Evolutionary conservation across 306 rosid species (phyloP), one percentile per base, ranked within the genome.

Genomic region (Quercus agrifolia): DNA sequence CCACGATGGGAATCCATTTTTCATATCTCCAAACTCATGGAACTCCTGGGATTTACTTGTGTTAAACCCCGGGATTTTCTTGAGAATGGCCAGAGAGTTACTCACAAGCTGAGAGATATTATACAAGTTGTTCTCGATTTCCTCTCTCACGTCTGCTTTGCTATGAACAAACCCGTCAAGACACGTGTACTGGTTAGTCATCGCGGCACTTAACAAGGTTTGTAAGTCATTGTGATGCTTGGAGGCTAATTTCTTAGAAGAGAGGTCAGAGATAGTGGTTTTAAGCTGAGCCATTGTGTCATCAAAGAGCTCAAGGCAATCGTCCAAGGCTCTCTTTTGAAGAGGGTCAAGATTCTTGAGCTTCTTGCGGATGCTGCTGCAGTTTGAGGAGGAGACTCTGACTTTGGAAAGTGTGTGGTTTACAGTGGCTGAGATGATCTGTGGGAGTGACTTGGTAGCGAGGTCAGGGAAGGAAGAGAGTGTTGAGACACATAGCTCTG

Each of bases 121-220:
- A 17, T 38, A 7, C 82, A 92, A 13, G 15, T 61, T 80, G 8
- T 78, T 59, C 82, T 91, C 75, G 0, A 94, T 82, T 33, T 33
- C 66, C 0, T 55, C 23, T 38, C 89, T 86, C 54, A 90, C 82
- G 25, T 77, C 74, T 3, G 74, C 84, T 46, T 80, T 66, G 25
- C 84, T 63, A 63, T 77, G 63, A 0, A 86, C 86, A 28, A 94
- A 89, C 25, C 97, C 99, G 23, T 94, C 99, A 0, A 92, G 88
- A n/a, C 97, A 92, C 67, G 99, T 94, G 90, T 83, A 82, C 66
- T 92, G 78, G 69, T 94, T 94, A 4, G 99, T 94, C 91, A 94
- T 92, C 17, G 99, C 95, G 0, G 86, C 97, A 41, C 99, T 94
- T 1, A 94, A 79, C 7, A 91, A 62, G 0, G 97, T 91, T 83